Percentiles rank a stretch among this genome's conserved stretches.
These are phyloP conservation scores for Lepidium africanum DNA, from an alignment of 345 rosid species.

Conservation along the genomic window DNA sequence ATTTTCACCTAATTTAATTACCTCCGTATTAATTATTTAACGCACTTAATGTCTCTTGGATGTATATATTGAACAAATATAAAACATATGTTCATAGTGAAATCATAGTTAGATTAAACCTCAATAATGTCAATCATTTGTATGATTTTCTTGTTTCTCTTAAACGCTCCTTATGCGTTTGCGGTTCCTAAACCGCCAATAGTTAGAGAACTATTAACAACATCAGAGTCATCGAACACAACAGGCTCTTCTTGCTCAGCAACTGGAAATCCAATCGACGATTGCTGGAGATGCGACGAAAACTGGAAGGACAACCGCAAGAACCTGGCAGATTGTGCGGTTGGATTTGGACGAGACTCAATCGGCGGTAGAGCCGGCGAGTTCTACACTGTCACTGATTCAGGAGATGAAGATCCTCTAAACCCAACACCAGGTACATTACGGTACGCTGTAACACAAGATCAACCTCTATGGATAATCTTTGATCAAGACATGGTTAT, in stretches of 20 bases:
- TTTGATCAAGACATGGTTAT: conserved; percentile 58
- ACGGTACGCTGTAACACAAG: conserved; percentile 44
- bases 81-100: not conserved
- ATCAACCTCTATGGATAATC: conserved; percentile 61
- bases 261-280: conserved; percentile 60
- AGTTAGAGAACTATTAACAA: not conserved
- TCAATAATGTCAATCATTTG: conserved; percentile 11
- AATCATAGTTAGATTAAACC: not conserved
- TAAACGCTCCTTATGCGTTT: not conserved
- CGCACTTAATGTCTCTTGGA: conserved; percentile 9
- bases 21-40: conserved; percentile 6
- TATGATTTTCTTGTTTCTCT: conserved; percentile 6
- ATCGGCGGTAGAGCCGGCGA: conserved; percentile 56
- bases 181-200: conserved; percentile 6
- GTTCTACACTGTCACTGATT: conserved; percentile 34
- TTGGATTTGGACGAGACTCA: conserved; percentile 63
- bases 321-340: conserved; percentile 47
- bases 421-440: conserved; percentile 47
- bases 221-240: conserved; percentile 6
- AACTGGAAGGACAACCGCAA: conserved; percentile 52
- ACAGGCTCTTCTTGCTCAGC: conserved; percentile 2
- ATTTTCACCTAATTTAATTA: conserved; percentile 30
- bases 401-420: conserved; percentile 30
- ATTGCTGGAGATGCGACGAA: conserved; percentile 63
- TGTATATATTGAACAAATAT: conserved; percentile 9